Percentiles rank a stretch among this genome's conserved stretches.
Conservation (phyloP, 177 flowering plant genomes). For the Vitis hybrid region DNA sequence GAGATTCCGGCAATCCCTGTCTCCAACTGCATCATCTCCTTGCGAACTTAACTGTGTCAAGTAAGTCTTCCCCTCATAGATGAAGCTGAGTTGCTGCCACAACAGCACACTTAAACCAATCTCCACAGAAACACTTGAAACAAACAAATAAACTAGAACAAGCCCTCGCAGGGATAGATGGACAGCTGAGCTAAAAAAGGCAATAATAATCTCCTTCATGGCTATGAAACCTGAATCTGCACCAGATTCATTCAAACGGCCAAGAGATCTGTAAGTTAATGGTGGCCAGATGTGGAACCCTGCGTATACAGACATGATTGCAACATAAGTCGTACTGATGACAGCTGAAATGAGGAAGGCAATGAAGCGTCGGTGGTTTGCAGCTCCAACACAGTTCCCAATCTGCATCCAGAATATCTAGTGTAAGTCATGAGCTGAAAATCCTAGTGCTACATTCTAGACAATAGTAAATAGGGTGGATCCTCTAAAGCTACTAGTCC, state of each 20-base stretch:
- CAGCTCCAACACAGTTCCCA: too few species aligned
- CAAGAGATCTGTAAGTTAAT: slow-evolving; percentile 17
- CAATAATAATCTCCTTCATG: slow-evolving; percentile 39
- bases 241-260: slow-evolving; percentile 12
- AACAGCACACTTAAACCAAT: slow-evolving; percentile 70
- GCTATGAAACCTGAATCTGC: slow-evolving; percentile 17
- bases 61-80: slow-evolving; percentile 81
- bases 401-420: too few species aligned
- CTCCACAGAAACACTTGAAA: slow-evolving; percentile 67
- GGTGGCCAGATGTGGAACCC: slow-evolving; percentile 63
- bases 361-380: slow-evolving; percentile 5
- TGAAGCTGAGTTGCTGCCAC: slow-evolving; percentile 84
- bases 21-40: slow-evolving; percentile 28
- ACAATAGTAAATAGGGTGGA: too few species aligned
- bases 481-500: too few species aligned
- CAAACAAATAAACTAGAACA: slow-evolving; percentile 69
- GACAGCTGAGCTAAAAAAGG: slow-evolving; percentile 50
- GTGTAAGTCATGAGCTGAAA: too few species aligned
- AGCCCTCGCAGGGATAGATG: slow-evolving; percentile 66
- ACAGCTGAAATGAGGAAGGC: slow-evolving; percentile 69
- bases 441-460: too few species aligned
- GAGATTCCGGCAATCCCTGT: slow-evolving; percentile 64
- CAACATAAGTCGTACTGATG: slow-evolving; percentile 60
- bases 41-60: slow-evolving; percentile 53
- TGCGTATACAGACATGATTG: slow-evolving; percentile 52